phyloP scores from a whole-genome alignment of 148 eudicot genomes.

The Rhododendron mucronatum region DNA sequence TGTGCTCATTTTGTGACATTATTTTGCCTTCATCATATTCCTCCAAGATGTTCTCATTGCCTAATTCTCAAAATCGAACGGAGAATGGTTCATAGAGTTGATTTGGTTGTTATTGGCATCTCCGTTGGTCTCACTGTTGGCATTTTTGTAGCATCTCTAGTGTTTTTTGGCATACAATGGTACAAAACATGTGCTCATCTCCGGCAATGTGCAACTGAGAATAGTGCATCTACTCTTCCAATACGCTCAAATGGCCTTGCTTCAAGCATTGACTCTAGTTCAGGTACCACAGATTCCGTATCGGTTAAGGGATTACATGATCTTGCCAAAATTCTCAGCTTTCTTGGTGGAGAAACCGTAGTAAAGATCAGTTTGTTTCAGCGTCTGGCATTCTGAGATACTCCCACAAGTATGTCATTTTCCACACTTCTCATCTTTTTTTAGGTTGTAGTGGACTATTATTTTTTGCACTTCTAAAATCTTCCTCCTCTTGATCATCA shows the following conservation, averaged over 20 bases:
- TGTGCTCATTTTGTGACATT: background rate
- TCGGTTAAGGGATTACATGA: constrained; percentile 33
- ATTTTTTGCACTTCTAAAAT: background rate
- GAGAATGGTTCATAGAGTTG: constrained; percentile 50
- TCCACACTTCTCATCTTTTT: background rate
- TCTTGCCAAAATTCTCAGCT: constrained; percentile 33
- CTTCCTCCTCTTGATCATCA: background rate
- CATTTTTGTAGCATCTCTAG: constrained; percentile 44
- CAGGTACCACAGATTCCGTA: constrained; percentile 45
- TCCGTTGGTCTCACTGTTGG: constrained; percentile 68
- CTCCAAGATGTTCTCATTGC: constrained; percentile 52
- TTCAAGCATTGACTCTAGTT: constrained; percentile 52
- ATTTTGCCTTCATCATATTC: constrained; percentile 17
- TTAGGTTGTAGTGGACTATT: background rate
- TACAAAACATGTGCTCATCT: constrained; percentile 51
- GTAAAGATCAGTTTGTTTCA: constrained; percentile 52
- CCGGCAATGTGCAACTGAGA: constrained; percentile 27
- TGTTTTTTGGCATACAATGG: constrained; percentile 57
- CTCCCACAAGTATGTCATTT: constrained; percentile 67
- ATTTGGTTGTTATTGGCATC: constrained; percentile 63
- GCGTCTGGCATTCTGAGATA: constrained; percentile 77
- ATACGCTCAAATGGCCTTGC: constrained; percentile 57
- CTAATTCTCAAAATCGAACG: constrained; percentile 24
- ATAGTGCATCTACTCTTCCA: constrained; percentile 29
- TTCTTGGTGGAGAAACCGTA: constrained; percentile 57